Percentiles rank a stretch among this genome's conserved stretches.
Conservation (phyloP, 805 yeast species). For the Suhomyces emberorum region DNA sequence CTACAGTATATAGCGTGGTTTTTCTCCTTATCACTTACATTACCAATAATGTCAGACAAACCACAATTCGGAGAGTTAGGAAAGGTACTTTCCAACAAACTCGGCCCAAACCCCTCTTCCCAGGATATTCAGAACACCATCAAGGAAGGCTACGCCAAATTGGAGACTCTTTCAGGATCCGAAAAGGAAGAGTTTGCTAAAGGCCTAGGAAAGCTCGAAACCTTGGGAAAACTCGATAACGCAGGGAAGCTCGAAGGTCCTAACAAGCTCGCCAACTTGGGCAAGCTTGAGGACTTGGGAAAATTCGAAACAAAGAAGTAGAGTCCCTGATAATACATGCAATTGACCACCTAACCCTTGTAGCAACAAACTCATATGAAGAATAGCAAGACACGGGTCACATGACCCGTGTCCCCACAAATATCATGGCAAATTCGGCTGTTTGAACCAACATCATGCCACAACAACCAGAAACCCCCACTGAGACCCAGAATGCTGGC, state of each 20-base stretch:
- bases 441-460: not conserved
- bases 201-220: conserved; percentile 5
- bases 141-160: conserved; percentile 7
- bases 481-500: not conserved
- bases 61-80: conserved; percentile 10
- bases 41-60: conserved; percentile 3
- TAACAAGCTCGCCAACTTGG: conserved; percentile 2
- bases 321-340: too few species aligned
- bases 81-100: conserved; percentile 6
- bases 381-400: too few species aligned
- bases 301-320: conserved; percentile 2
- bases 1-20: too few species aligned
- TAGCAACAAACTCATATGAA: too few species aligned
- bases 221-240: conserved; percentile 6
- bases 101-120: conserved; percentile 5
- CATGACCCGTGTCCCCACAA: too few species aligned
- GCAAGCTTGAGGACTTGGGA: conserved; percentile 2
- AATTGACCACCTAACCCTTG: too few species aligned
- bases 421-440: too few species aligned
- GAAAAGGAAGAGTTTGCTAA: conserved; percentile 8
- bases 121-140: conserved; percentile 3
- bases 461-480: not conserved
- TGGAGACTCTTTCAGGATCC: conserved; percentile 4
- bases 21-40: too few species aligned
- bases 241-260: conserved; percentile 4